Evolutionary conservation across 2,329 filamentous ascomycete species (phyloP), one percentile per base, ranked within the genome.

Genomic region (Trichoderma brevicompactum): DNA sequence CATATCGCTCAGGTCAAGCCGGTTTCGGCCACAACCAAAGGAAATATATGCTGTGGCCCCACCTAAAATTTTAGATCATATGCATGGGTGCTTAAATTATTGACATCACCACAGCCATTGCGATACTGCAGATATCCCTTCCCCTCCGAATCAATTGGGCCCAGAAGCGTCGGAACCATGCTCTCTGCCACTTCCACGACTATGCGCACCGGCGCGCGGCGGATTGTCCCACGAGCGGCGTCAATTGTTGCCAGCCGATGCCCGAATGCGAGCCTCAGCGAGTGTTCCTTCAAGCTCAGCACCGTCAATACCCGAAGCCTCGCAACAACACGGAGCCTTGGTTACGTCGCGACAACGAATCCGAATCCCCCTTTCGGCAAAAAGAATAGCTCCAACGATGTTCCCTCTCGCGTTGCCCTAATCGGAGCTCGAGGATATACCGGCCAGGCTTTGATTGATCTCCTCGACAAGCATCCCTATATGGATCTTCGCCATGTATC

Each of bases 361-460:
- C 92, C 92, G n/a, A 96, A 96, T 82, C 93, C 94, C 61, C 65
- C 65, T 9, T 87, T 95, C 66, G 93, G 92, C 65, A 89, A 89
- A 80, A 94, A 93, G 82, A 96, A 96, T 79, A 90, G 88, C 66
- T 92, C 92, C 66, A 96, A 94, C 79, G 85, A 87, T 66, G 86
- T 87, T 67, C 90, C 92, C 9, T 88, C 93, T 12, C 91, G 89
- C 74, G 87, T 97, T 55, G 94, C 91, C 50, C 84, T 97, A 63
- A 96, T 97, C 69, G 94, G 94, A 68, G 94, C 93, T 65, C 91
- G 94, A 74, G 94, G 95, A 40, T 98, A 97, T 76, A 98, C 94
- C 62, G 94, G 95, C 44, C 92, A 97, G 78, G 92, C 92, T 63
- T 83, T 99, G 54, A 92, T 98, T 72, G 89, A 88, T 67, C 86